These are phyloP conservation scores for Ophidiomyces ophidiicola DNA, from an alignment of 2,329 filamentous ascomycete genomes.

Conservation along the genomic window DNA sequence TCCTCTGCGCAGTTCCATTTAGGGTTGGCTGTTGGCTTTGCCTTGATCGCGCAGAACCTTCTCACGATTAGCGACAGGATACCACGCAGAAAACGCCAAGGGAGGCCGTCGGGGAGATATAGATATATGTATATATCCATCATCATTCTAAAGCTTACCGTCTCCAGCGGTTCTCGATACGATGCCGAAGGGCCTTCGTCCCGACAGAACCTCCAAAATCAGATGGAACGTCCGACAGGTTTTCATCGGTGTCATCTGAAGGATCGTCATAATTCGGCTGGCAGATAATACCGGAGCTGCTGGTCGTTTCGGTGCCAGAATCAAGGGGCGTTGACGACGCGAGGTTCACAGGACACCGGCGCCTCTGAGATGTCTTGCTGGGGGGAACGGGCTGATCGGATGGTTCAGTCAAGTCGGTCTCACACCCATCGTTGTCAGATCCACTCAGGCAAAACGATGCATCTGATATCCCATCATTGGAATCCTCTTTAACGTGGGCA, in stretches of 20 bases:
- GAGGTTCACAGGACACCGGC: constrained; percentile 6
- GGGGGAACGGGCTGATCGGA: constrained; percentile 7
- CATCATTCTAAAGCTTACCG: constrained; percentile 12
- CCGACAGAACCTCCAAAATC: constrained; percentile 17
- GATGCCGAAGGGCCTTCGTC: constrained; percentile 15
- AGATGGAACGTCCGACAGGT: constrained; percentile 16
- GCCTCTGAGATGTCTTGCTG: constrained; percentile 3
- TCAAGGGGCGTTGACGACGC: constrained; percentile 6
- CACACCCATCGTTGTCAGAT: not conserved
- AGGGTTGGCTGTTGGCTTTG: constrained; percentile 8
- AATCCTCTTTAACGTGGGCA: not conserved
- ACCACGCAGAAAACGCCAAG: not conserved
- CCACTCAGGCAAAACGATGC: not conserved
- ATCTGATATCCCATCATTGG: not conserved
- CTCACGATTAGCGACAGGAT: constrained; percentile 4
- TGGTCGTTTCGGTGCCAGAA: not conserved
- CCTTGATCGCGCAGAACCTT: constrained; percentile 18
- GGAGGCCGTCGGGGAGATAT: not conserved
- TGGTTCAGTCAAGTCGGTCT: constrained; percentile 15
- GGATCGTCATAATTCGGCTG: constrained; percentile 15
- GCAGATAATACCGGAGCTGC: not conserved
- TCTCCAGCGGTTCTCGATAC: constrained; percentile 15
- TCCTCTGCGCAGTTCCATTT: constrained; percentile 17
- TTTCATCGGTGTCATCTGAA: constrained; percentile 18
- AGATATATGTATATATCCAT: too few species aligned